Evolutionary conservation across 768 basidiomycete genomes (phyloP), one percentile per base, ranked within the genome.

Genomic region (Leucogyrophana mollusca): DNA sequence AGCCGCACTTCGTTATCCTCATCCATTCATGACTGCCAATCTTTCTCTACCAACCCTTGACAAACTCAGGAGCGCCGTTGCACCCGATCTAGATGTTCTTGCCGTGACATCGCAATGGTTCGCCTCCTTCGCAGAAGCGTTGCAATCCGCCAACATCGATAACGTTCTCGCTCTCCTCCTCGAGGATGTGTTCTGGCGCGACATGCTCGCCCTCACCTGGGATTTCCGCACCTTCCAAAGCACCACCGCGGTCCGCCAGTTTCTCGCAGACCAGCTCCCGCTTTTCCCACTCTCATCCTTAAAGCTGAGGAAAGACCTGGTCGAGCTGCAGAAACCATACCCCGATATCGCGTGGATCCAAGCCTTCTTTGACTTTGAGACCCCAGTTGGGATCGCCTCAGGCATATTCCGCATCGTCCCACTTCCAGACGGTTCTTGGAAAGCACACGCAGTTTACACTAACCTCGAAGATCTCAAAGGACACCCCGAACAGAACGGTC

Each of bases 141-240:
- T 71, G 13, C 56, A 63, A 40, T 51, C 61, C 16, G 62, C 63
- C 45, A 61, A 73, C 34, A 62, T 67, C 14, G 56, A 64, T 18
- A 61, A 61, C 11, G 56, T 79, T 30, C 47, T 69, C n/a, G 55
- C 55, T 11, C 43, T 70, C 17, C 56, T 68, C 36, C 43, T 71
- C 23, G 60, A 63, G 17, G 60, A 57, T 36, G 69, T 68, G 4
- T 76, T 75, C 47, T 85, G 82, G 83, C 65, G 81, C 10, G 83
- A 85, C 51, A 67, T 77, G 42, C 72, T 82, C n/a, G 72, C 78
- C 0, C 68, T 85, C 44, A 83, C 83, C 14, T 84, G 80, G 80
- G 73, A 80, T 47, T 76, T 83, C 39, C 76, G 81, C 32, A 78
- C 80, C 7, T 77, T 85, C 55, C 69, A 74, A 51, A 71, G 77